These are phyloP conservation scores for Monilinia laxa DNA, from an alignment of 2,329 filamentous ascomycete genomes.

Conservation along the genomic window DNA sequence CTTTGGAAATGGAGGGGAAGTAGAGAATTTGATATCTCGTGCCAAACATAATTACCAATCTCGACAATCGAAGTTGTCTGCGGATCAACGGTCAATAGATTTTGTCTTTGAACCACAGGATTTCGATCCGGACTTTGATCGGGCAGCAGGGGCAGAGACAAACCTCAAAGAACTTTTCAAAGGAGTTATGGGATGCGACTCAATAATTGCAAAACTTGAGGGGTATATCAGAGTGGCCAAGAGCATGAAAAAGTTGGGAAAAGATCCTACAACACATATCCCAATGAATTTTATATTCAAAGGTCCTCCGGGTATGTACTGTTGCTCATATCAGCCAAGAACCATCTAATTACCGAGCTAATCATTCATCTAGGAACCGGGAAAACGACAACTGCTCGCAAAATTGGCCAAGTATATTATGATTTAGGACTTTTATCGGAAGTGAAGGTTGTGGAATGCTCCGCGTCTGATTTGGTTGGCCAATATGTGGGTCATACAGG, in stretches of 20 bases:
- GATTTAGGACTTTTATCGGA: conserved; percentile 67
- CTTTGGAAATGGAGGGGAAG: conserved; percentile 72
- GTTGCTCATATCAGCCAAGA: fast-evolving
- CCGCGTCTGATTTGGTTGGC: conserved; percentile 66
- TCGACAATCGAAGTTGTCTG: conserved; percentile 30
- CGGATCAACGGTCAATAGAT: conserved; percentile 24
- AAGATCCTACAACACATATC: conserved; percentile 52
- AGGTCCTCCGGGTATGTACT: conserved; percentile 53
- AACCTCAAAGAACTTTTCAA: conserved; percentile 50
- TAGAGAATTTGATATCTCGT: conserved; percentile 66
- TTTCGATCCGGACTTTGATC: conserved; percentile 54
- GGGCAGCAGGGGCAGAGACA: conserved; percentile 44
- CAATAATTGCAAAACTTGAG: conserved; percentile 49
- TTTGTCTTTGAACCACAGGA: conserved; percentile 43
- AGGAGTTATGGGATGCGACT: conserved; percentile 52
- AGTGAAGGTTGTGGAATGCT: conserved; percentile 62
- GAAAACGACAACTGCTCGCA: conserved; percentile 70
- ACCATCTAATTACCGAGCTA: background rate
- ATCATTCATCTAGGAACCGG: conserved; percentile 55
- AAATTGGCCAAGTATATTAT: conserved; percentile 74
- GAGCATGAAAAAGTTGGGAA: conserved; percentile 46
- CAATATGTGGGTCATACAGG: conserved; percentile 69
- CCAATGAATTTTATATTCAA: conserved; percentile 60
- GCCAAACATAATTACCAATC: conserved; percentile 44
- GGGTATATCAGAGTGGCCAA: conserved; percentile 48